These are phyloP conservation scores for Vitis cinerea DNA, from an alignment of 164 flowering plant genomes.

Conservation along the genomic window DNA sequence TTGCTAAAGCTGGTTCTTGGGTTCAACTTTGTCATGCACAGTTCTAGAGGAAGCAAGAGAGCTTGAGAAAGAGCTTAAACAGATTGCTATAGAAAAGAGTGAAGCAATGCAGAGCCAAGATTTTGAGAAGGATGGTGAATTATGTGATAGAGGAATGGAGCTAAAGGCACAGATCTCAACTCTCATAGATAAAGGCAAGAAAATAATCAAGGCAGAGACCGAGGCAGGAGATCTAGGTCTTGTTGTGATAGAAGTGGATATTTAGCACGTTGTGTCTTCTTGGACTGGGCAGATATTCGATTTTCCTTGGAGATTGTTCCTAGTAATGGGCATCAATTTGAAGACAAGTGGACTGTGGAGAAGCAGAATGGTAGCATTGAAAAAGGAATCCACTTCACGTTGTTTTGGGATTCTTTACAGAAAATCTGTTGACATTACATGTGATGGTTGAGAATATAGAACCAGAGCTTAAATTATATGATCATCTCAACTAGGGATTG, in stretches of 20 bases:
- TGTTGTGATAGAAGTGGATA: slow-evolving; percentile 70
- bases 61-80: slow-evolving; percentile 91
- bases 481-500: too few relatives aligned
- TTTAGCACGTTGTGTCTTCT: slow-evolving; percentile 73
- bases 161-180: slow-evolving; percentile 67
- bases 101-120: slow-evolving; percentile 93
- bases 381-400: slow-evolving; percentile 1
- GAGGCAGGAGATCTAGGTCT: slow-evolving; percentile 74
- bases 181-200: slow-evolving; percentile 67
- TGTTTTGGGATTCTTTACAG: too few relatives aligned
- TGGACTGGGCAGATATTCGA: slow-evolving; percentile 22
- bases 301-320: slow-evolving; percentile 13
- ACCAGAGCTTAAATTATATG: too few relatives aligned
- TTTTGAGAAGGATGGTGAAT: slow-evolving; percentile 90
- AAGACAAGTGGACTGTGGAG: slow-evolving; percentile 17
- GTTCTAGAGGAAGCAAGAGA: slow-evolving; percentile 97
- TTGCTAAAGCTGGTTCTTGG: slow-evolving; percentile 98
- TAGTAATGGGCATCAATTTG: slow-evolving; percentile 18
- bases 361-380: slow-evolving; percentile 33
- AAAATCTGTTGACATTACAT: too few relatives aligned
- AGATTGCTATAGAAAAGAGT: slow-evolving; percentile 83
- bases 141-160: slow-evolving; percentile 80
- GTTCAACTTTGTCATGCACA: slow-evolving; percentile 95
- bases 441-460: too few relatives aligned
- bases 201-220: slow-evolving; percentile 70